These are phyloP conservation scores for Rhododendron vialii DNA, from an alignment of 148 eudicot genomes.

Conservation along the genomic window DNA sequence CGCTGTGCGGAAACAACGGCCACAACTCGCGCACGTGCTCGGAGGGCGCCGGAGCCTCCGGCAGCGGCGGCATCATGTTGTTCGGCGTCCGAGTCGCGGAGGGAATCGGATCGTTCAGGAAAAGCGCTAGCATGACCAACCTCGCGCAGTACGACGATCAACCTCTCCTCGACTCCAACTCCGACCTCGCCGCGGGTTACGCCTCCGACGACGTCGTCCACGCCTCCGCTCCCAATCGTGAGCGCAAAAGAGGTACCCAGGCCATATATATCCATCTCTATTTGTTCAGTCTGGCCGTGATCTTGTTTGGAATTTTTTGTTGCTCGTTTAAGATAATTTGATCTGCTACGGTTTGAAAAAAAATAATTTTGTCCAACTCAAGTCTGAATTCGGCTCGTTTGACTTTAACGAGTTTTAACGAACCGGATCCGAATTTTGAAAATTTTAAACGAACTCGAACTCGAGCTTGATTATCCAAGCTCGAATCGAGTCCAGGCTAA, in stretches of 20 bases:
- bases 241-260: constrained; percentile 67
- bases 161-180: constrained; percentile 29
- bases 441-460: not conserved
- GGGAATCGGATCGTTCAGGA: constrained; percentile 35
- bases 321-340: no score
- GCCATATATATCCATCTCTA: not conserved
- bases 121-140: constrained; percentile 68
- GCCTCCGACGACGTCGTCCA: constrained; percentile 81
- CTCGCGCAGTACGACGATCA: constrained; percentile 52
- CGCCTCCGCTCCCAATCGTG: constrained; percentile 50
- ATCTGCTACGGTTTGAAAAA: no score
- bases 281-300: not conserved
- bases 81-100: constrained; percentile 6
- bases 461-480: not conserved
- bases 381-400: not conserved
- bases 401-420: not conserved
- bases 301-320: not conserved
- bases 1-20: constrained; percentile 21
- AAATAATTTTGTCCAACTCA: no score
- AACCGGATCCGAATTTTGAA: not conserved
- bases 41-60: constrained; percentile 2
- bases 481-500: not conserved
- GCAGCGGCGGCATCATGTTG: constrained; percentile 19
- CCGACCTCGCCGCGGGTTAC: constrained; percentile 51
- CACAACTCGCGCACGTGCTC: constrained; percentile 24